Conservation (phyloP, 768 basidiomycete genomes). For the Gelatoporia subvermispora region DNA sequence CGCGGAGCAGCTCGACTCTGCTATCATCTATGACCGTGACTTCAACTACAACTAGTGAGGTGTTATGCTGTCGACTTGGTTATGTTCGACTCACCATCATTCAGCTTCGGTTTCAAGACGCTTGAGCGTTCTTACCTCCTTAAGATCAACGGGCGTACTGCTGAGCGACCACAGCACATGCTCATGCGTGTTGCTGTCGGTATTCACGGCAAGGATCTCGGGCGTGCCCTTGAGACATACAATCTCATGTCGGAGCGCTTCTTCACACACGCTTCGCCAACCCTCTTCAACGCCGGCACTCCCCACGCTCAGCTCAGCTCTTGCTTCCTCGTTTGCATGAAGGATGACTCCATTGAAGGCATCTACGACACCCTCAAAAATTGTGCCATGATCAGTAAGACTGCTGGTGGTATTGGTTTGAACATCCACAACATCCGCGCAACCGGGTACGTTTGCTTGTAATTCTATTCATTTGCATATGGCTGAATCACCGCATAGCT, state of each 20-base stretch:
- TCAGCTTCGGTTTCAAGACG: conserved; percentile 98
- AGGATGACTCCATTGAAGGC: conserved; percentile 97
- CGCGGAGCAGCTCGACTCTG: conserved; percentile 79
- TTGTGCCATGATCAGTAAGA: conserved; percentile 99
- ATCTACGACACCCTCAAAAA: conserved; percentile 98
- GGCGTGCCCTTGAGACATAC: conserved; percentile 86
- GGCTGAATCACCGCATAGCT: conserved; percentile 40
- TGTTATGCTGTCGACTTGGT: background rate
- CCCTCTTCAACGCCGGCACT: conserved; percentile 96
- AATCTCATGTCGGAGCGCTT: conserved; percentile 97
- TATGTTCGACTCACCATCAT: background rate
- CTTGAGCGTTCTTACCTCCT: conserved; percentile 97
- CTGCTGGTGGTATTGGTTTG: conserved; percentile 95
- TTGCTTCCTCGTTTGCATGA: conserved; percentile 98
- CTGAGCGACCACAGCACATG: conserved; percentile 97
- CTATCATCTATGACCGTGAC: conserved; percentile 97
- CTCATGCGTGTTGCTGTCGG: conserved; percentile 99
- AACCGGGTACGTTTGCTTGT: conserved; percentile 58
- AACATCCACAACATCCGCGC: conserved; percentile 96
- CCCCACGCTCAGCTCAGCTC: conserved; percentile 93
- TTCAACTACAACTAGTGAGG: conserved; percentile 94
- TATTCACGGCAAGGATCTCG: conserved; percentile 87
- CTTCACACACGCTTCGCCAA: conserved; percentile 98
- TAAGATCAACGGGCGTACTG: conserved; percentile 88
- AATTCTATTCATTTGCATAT: background rate